Conservation (phyloP, 768 basidiomycete species). For the Cystobasidium ongulense region DNA sequence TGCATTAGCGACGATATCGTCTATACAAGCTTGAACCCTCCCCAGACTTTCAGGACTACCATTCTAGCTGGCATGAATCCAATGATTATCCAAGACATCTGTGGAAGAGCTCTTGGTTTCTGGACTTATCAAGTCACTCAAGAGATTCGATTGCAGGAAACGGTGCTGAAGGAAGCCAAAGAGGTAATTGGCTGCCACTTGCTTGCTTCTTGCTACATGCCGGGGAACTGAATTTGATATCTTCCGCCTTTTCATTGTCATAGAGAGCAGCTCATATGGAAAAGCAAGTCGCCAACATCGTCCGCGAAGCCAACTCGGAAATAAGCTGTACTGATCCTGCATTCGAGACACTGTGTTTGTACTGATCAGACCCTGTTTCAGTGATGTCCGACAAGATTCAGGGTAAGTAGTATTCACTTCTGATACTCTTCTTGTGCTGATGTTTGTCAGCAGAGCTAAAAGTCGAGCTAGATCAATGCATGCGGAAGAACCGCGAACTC, state of each 20-base stretch:
- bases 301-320: constrained; percentile 34
- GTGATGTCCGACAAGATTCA: constrained; percentile 13
- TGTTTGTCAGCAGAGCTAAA: constrained; percentile 2
- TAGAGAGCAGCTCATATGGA: constrained; percentile 32
- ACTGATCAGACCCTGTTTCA: not conserved
- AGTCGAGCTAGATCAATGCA: constrained; percentile 37
- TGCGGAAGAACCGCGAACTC: constrained; percentile 37
- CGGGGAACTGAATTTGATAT: no score
- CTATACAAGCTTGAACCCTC: constrained; percentile 36
- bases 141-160: constrained; percentile 33
- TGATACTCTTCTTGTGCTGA: not conserved
- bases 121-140: constrained; percentile 32
- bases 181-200: constrained; percentile 12
- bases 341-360: not conserved
- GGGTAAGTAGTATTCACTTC: not conserved
- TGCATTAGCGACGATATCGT: constrained; percentile 34
- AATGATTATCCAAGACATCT: constrained; percentile 37
- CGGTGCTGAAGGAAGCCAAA: constrained; percentile 35
- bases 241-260: not conserved
- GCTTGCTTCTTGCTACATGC: no score
- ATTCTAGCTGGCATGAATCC: constrained; percentile 39
- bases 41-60: constrained; percentile 38
- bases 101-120: constrained; percentile 38
- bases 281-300: constrained; percentile 30
- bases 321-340: not conserved